phyloP scores from a whole-genome alignment of 306 rosid species.

The Acacia confusa region DNA sequence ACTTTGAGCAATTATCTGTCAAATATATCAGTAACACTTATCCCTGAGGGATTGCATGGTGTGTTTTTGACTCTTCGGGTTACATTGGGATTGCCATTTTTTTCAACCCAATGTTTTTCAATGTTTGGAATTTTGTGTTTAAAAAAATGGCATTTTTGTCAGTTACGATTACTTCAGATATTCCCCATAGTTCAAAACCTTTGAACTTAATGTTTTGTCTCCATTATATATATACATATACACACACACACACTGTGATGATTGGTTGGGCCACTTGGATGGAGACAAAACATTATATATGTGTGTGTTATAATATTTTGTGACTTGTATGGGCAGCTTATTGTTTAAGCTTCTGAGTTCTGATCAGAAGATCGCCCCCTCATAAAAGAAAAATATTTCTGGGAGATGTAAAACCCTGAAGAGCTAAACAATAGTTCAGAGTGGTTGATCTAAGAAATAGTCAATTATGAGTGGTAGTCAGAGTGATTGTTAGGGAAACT shows the following conservation, averaged over 20 bases:
- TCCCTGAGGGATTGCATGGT: neutral
- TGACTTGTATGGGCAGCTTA: neutral
- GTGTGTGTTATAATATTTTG: neutral
- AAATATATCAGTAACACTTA: neutral
- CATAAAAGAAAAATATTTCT: neutral
- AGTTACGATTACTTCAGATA: neutral
- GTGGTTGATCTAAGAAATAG: too few species aligned
- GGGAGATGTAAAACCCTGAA: neutral
- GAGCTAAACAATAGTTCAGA: neutral
- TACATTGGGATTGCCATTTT: neutral
- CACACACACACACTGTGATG: too few species aligned
- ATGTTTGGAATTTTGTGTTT: neutral
- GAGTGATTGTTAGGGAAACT: too few species aligned
- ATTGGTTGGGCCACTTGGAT: too few species aligned
- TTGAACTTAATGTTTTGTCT: neutral
- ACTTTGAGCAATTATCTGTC: neutral
- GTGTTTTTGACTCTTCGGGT: slow-evolving; percentile 1
- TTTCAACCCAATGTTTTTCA: neutral
- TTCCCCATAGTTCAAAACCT: neutral
- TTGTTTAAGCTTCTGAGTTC: slow-evolving; percentile 1
- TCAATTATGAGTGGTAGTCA: too few species aligned
- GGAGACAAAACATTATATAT: too few species aligned
- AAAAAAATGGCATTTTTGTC: neutral
- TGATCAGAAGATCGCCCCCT: neutral
- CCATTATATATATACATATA: too few species aligned